Evolutionary conservation across 108 stramenopile genomes (phyloP).

Genomic region (Cyclotella baltica): DNA sequence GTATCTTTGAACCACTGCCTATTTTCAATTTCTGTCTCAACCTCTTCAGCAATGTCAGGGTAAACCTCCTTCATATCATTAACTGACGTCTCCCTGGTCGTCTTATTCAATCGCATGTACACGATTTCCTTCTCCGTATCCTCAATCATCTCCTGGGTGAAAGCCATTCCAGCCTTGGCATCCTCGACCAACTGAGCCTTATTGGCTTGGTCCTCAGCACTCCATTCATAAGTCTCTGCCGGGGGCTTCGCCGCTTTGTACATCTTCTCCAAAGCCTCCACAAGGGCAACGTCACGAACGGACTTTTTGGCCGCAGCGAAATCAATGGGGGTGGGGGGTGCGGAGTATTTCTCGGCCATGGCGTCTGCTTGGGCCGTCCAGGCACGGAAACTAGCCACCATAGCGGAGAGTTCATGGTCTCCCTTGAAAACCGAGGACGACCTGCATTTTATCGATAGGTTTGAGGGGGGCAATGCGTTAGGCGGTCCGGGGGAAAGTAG

Average conservation of each 20-base stretch:
- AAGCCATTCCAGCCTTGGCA: constrained; percentile 66
- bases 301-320: constrained; percentile 75
- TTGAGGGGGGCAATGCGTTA: neutral
- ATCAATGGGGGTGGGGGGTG: constrained; percentile 80
- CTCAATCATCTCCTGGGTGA: constrained; percentile 68
- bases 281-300: constrained; percentile 78
- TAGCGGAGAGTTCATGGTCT: constrained; percentile 73
- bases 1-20: constrained; percentile 94
- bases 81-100: constrained; percentile 71
- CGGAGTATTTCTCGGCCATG: constrained; percentile 85
- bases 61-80: constrained; percentile 84
- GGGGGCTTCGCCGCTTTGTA: constrained; percentile 71
- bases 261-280: constrained; percentile 75
- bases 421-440: constrained; percentile 81
- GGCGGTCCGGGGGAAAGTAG: neutral
- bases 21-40: constrained; percentile 85
- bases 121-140: constrained; percentile 66
- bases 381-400: constrained; percentile 77
- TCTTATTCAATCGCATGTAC: constrained; percentile 76
- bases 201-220: constrained; percentile 68
- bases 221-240: constrained; percentile 76
- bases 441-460: constrained; percentile 48
- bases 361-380: constrained; percentile 85
- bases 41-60: constrained; percentile 89
- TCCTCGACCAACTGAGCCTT: constrained; percentile 80